Conservation (phyloP, 805 yeast genomes). For the Torulaspora quercuum region DNA sequence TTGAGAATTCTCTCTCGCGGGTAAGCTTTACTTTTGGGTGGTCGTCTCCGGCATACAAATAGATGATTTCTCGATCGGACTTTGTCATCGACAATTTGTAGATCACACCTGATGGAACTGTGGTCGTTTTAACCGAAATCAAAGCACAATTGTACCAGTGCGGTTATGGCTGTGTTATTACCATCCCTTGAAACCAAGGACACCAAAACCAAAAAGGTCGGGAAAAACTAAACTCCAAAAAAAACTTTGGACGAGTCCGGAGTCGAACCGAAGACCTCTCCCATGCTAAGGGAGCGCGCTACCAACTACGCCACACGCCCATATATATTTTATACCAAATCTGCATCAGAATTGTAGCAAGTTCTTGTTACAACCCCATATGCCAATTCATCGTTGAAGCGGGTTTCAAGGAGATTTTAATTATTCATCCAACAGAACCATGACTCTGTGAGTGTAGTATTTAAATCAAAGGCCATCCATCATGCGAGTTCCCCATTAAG, state of each 20-base stretch:
- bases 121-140: too few species aligned
- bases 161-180: too few species aligned
- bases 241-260: slow-evolving; percentile 64
- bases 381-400: too few species aligned
- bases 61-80: slow-evolving; percentile 21
- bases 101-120: too few species aligned
- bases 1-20: slow-evolving; percentile 18
- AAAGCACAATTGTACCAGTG: too few species aligned
- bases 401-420: too few species aligned
- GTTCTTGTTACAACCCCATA: too few species aligned
- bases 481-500: too few species aligned
- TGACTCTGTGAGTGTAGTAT: too few species aligned
- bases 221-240: not conserved
- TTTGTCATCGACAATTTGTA: slow-evolving; percentile 10
- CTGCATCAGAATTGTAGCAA: not conserved
- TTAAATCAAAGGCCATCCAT: too few species aligned
- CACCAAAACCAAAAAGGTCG: not conserved
- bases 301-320: slow-evolving; percentile 84
- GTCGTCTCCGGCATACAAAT: slow-evolving; percentile 29
- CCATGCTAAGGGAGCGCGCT: slow-evolving; percentile 80
- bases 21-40: slow-evolving; percentile 28
- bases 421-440: too few species aligned
- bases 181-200: not conserved
- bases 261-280: slow-evolving; percentile 79
- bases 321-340: not conserved